Evolutionary conservation across 768 basidiomycete genomes (phyloP).

Genomic region (Leccinum rimulosum): DNA sequence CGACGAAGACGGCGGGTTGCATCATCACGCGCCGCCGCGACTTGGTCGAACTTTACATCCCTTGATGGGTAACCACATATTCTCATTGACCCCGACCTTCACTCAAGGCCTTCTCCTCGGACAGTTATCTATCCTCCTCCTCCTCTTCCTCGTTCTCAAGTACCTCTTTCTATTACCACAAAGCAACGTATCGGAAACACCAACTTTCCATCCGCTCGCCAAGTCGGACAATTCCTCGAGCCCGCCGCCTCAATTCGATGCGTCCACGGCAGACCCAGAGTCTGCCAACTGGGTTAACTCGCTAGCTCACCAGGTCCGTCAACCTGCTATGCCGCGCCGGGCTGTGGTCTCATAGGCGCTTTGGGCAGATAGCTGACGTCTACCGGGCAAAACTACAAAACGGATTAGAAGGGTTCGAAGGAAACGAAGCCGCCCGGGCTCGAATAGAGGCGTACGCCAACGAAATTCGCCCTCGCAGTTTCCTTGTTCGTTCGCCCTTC

Average conservation of each 20-base stretch:
- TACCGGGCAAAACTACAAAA: conserved; percentile 79
- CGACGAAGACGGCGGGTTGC: conserved; percentile 38
- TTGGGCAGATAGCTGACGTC: conserved; percentile 56
- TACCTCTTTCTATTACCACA: conserved; percentile 92
- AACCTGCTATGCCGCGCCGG: not conserved
- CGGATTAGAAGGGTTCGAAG: conserved; percentile 65
- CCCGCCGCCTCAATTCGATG: conserved; percentile 7
- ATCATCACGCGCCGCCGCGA: not conserved
- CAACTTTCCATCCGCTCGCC: conserved; percentile 58
- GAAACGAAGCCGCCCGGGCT: conserved; percentile 79
- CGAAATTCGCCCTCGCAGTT: conserved; percentile 62
- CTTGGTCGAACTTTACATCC: not conserved
- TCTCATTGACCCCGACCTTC: conserved; percentile 84
- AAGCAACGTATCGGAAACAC: conserved; percentile 50
- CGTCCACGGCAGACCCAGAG: conserved; percentile 43
- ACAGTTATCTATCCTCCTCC: conserved; percentile 81
- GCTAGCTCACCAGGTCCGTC: conserved; percentile 72
- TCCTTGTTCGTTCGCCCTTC: conserved; percentile 50
- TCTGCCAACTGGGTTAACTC: conserved; percentile 91
- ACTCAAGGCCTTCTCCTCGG: conserved; percentile 93
- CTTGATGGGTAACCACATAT: conserved; percentile 48
- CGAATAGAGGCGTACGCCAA: conserved; percentile 83
- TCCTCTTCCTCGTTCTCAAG: conserved; percentile 80
- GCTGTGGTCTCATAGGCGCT: not conserved
- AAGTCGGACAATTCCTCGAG: conserved; percentile 46